A percentile compares a stretch with the other conserved stretches of the same genome.
These are phyloP conservation scores for Fusarium denticulatum DNA, from an alignment of 2,329 filamentous ascomycete species.

Conservation along the genomic window DNA sequence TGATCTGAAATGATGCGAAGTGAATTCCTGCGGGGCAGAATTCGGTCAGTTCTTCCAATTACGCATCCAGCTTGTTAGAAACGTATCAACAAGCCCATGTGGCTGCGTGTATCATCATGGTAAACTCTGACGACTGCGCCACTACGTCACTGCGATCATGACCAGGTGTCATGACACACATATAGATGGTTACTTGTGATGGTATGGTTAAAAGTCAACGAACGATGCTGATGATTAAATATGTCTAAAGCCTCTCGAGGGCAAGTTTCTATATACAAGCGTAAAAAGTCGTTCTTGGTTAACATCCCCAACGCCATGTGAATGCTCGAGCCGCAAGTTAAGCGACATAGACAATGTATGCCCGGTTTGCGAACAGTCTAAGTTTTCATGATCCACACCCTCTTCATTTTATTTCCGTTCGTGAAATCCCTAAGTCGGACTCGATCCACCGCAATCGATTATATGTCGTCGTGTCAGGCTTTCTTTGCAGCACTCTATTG, in stretches of 20 bases:
- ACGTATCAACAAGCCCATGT: background rate
- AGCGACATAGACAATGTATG: slow-evolving; percentile 33
- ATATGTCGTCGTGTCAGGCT: slow-evolving; percentile 3
- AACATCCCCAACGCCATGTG: slow-evolving; percentile 46
- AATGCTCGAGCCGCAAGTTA: slow-evolving; percentile 39
- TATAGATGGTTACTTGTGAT: background rate
- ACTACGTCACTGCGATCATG: background rate
- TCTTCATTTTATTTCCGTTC: slow-evolving; percentile 10
- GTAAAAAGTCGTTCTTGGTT: slow-evolving; percentile 43
- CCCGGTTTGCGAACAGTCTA: slow-evolving; percentile 33
- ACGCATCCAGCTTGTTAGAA: background rate
- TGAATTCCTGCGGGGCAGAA: background rate
- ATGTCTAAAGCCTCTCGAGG: slow-evolving; percentile 45
- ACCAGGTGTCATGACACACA: background rate
- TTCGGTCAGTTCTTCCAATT: background rate
- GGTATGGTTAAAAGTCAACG: slow-evolving; percentile 20
- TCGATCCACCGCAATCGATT: slow-evolving; percentile 42
- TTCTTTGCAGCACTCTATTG: slow-evolving; percentile 57
- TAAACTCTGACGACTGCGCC: background rate
- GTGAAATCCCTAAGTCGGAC: slow-evolving; percentile 14
- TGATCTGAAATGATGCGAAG: background rate
- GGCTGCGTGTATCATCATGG: background rate
- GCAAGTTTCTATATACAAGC: slow-evolving; percentile 45
- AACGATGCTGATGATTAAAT: slow-evolving; percentile 49
- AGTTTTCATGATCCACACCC: slow-evolving; percentile 37